These are phyloP conservation scores for Cinchona pubescens DNA, from an alignment of 257 asterid species.

Conservation along the genomic window DNA sequence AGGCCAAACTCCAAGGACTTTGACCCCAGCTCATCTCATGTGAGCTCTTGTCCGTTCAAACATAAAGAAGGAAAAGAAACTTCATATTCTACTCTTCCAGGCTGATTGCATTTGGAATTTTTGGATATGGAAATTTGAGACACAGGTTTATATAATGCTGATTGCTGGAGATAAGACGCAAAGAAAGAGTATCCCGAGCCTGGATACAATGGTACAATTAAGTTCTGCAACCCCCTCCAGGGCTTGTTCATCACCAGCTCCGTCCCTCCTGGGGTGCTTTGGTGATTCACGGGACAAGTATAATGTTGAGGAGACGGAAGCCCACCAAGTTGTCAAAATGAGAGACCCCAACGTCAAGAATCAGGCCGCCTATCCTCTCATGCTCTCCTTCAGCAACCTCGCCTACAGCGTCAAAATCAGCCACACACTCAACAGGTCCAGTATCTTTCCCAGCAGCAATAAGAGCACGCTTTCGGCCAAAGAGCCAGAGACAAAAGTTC, in stretches of 20 bases:
- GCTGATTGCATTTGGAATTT: neutral
- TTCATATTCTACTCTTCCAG: neutral
- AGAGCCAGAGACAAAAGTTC: slow-evolving; percentile 34
- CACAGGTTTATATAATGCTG: neutral
- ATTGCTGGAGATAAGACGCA: neutral
- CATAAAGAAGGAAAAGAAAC: neutral
- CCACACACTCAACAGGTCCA: slow-evolving; percentile 24
- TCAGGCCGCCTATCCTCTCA: slow-evolving; percentile 34
- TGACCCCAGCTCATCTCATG: neutral
- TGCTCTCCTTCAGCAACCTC: slow-evolving; percentile 46
- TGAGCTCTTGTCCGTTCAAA: neutral
- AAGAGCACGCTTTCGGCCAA: neutral
- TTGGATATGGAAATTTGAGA: neutral
- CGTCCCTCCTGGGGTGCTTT: slow-evolving; percentile 20
- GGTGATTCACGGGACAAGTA: slow-evolving; percentile 31
- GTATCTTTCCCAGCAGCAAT: slow-evolving; percentile 3
- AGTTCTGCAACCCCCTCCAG: neutral
- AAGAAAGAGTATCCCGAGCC: neutral
- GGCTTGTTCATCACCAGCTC: slow-evolving; percentile 19
- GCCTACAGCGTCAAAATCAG: slow-evolving; percentile 44
- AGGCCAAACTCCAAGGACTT: neutral
- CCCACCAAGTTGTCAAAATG: slow-evolving; percentile 43
- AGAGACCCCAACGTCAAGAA: slow-evolving; percentile 24
- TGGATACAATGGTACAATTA: neutral
- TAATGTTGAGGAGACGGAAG: slow-evolving; percentile 55